phyloP scores from a whole-genome alignment of 768 basidiomycete species.

The Thelephora aurantiotincta region DNA sequence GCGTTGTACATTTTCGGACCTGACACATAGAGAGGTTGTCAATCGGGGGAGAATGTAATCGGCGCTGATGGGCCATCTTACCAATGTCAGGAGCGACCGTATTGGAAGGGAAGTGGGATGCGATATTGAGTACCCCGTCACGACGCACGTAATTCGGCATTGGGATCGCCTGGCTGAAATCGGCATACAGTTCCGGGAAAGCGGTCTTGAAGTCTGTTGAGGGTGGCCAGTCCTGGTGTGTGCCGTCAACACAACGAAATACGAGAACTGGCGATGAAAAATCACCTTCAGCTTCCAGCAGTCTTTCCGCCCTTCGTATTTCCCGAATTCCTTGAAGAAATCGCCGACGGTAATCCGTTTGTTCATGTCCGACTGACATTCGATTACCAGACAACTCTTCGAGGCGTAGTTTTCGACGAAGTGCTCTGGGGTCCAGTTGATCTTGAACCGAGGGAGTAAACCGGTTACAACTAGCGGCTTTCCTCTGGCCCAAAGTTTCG shows the following conservation, averaged over 20 bases:
- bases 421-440: constrained; percentile 73
- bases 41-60: constrained; percentile 7
- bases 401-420: constrained; percentile 57
- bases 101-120: constrained; percentile 78
- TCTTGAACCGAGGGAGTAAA: constrained; percentile 42
- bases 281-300: constrained; percentile 70
- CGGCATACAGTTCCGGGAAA: constrained; percentile 77
- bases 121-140: constrained; percentile 80
- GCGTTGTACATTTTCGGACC: constrained; percentile 96
- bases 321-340: constrained; percentile 73
- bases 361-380: constrained; percentile 66
- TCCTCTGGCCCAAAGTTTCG: constrained; percentile 56
- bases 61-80: constrained; percentile 20
- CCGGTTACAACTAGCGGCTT: constrained; percentile 69
- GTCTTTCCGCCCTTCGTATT: constrained; percentile 38
- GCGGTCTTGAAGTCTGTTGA: constrained; percentile 70
- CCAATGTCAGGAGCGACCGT: constrained; percentile 70
- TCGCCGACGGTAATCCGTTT: constrained; percentile 50
- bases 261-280: neutral
- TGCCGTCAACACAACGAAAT: neutral
- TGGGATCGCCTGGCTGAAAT: constrained; percentile 73
- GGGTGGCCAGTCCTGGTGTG: constrained; percentile 81
- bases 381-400: constrained; percentile 57
- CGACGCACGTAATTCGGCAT: constrained; percentile 83
- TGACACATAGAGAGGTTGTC: constrained; percentile 15